Base-by-base conservation (phyloP, 192 early-diverging fungal genomes). In the Phycomyces nitens region DNA sequence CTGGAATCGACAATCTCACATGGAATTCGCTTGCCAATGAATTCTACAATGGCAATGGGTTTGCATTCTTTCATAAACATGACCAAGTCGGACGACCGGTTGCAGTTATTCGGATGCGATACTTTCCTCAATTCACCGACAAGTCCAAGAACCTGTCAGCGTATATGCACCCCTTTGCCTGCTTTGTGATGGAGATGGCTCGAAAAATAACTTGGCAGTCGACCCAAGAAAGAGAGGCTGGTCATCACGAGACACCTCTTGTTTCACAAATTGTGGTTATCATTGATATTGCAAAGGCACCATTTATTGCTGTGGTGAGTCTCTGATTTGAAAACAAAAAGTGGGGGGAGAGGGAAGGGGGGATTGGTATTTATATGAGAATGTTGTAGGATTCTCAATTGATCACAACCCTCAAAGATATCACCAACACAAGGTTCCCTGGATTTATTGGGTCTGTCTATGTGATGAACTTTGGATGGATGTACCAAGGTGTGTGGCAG, bases 401-500 rank as follows among this genome's bases (percentile, higher is more conserved):
- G 42, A 44, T 65, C 24, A 60, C 61, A 34, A 58, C 58, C 1
- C 27, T 75, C 6, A 63, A 61, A 20, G 34, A 63, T 9, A 34
- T 70, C 24, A 47, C 62, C 15, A 70, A 66, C 8, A 53, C 50
- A 44, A 40, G 69, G 16, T 75, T 67, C 29, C 73, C 73, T n/a
- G 62, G 62, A 3, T 56, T 60, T 15, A 50, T 58, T 20, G 66
- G 62, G 11, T 40, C 59, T 57, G 71, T 77, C 21, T 64, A 56
- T 51, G 47, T 79, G 16, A 44, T 79, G 16, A 79, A 79, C 27
- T 79, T 77, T 55, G 77, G 77, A 1, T 77, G 75, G 75, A 79
- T 77, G 74, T 79, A 76, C 27, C 72, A 73, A 41, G 71, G 75
- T 2, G 53, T 79, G 18, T 79, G 77, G 77, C 75, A 74, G 56